Base-by-base conservation (phyloP, 2,329 filamentous ascomycete species). In the Corynespora cassiicola region DNA sequence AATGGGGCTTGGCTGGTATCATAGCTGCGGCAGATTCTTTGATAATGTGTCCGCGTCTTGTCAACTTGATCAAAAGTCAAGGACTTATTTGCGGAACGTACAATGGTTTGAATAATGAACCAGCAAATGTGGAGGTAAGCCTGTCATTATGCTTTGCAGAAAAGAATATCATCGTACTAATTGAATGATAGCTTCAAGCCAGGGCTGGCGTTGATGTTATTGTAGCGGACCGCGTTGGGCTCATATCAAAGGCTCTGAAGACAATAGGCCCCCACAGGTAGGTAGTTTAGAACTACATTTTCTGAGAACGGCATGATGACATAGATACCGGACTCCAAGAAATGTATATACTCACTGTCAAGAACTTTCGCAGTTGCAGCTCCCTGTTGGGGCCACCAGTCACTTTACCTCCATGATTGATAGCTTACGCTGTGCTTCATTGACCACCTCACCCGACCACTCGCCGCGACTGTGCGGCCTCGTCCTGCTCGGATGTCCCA, bases 1-100 rank as follows among this genome's bases (percentile, higher is more conserved):
- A 50, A 21, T 74, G 69, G 70, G 52, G 55, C 6, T 53, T 74
- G 7, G 32, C 56, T 6, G 71, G 71, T 0, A 39, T 74, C 19
- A 63, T 72, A 12, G 50, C 70, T 12, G 58, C 61, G 1, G 64
- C 63, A 5, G 65, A 74, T 29, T 42, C 63, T 26, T 47, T 73
- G n/a, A 29, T 72, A 6, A 30, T 63, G 5, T 70, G 61, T 17
- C 70, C 70, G 3, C 42, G 61, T 34, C 54, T 73, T 11, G 53
- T 72, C 20, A 17, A 33, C 8, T n/a, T 10, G 7, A 33, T 69
- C 5, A 68, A 65, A 49, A 45, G 28, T n/a, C 40, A 41, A 4
- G 68, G 67, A 1, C 32, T 73, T 18, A 21, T 61, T 3, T 67
- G 64, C 28, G 66, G 57, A 2, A 65, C 61, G 3, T 73, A 68